Evolutionary conservation across 169 alveolate genomes (phyloP).

Genomic region (Eimeria sp.): DNA sequence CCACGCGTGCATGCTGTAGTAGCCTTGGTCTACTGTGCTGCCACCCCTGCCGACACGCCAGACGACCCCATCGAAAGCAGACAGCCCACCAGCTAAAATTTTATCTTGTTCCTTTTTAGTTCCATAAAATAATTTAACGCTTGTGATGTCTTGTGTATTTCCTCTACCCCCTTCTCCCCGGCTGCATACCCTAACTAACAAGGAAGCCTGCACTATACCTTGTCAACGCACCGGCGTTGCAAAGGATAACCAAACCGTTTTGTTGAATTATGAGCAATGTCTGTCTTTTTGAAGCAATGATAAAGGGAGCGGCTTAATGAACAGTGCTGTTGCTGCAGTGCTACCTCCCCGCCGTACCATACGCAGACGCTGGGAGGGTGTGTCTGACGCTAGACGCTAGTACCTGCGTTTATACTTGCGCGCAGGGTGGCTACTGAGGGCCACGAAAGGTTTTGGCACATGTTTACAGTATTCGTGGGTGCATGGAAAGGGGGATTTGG

Average conservation of each 20-base stretch:
- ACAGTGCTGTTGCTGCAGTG: neutral
- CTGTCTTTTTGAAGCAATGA: conserved; percentile 4
- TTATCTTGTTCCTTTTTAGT: neutral
- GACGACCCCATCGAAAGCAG: conserved; percentile 65
- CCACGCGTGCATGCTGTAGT: conserved; percentile 62
- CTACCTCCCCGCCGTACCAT: neutral
- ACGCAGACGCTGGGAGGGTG: neutral
- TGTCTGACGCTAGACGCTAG: no score
- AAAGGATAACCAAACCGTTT: neutral
- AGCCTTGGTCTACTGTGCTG: conserved; percentile 70
- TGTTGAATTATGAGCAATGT: no score
- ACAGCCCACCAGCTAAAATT: conserved; percentile 11
- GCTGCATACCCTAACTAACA: neutral
- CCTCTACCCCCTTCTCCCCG: neutral
- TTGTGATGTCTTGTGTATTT: neutral
- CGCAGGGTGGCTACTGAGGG: neutral
- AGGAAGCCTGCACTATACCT: conserved; percentile 11
- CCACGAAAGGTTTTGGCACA: neutral
- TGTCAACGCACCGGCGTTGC: conserved; percentile 2
- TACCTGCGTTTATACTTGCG: neutral
- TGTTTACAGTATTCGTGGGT: neutral
- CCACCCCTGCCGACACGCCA: conserved; percentile 76
- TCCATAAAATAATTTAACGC: neutral
- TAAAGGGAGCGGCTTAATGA: neutral
- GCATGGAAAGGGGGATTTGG: neutral